Evolutionary conservation across 352 stramenopile genomes (phyloP), one percentile per base, ranked within the genome.

Genomic region (Elongisporangium senticosum): DNA sequence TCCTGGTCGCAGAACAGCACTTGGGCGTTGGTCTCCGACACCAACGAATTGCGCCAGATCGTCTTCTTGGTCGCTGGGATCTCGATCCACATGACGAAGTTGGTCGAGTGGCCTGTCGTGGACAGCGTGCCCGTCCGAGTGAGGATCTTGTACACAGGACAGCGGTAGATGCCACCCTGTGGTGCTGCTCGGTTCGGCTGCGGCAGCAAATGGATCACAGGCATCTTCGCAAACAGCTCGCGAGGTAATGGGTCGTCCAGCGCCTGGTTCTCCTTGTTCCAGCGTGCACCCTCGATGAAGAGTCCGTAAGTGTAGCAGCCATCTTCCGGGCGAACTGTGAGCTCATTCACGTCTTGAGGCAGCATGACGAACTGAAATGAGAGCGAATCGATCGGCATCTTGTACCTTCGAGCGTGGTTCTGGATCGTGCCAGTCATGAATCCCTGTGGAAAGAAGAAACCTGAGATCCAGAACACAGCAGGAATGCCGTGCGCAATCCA

Each of bases 71-170:
- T 84, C 19, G 79, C 85, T 33, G 96, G 96, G 15, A 98, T 83
- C 54, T 98, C 93, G 62, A 98, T 96, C 96, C 95, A 98, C 65
- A 98, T 97, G 57, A 98, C 87, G 74, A 98, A 98, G 79, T 63
- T 79, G 40, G 68, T 76, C 21, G 69, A 76, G 58, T 76, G 71
- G 2, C 68, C 68, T 1, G 71, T 79, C 8, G 71, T 76, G 5
- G 71, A 79, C 49, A 76, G 40, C 15, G 68, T 79, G 19, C 68
- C 68, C n/a, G 49, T 79, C 70, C 71, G 68, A 74, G n/a, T 63
- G 65, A 55, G 68, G 68, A 11, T 68, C 68, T 48, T 76, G 77
- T 98, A 98, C 26, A 98, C 86, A 0, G 95, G 95, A 49, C 91
- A 98, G 20, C 90, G 88, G 54, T 98, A 98, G 51, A 98, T 84